Evolutionary conservation across 75 land plant genomes (phyloP).

Genomic region (Cryptomeria japonica): DNA sequence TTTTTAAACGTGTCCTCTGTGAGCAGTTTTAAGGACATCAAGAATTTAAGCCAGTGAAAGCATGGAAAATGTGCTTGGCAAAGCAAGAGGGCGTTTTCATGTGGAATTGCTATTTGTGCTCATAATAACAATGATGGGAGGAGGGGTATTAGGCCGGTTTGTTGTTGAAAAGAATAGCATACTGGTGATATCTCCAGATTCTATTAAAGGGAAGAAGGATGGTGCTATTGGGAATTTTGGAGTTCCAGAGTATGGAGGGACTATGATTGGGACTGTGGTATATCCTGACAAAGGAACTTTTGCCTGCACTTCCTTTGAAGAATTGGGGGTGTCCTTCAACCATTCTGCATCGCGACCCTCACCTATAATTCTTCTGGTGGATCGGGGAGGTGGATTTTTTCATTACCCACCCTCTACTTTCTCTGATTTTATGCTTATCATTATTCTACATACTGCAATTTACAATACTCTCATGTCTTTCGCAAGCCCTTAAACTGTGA

Average conservation of each 20-base stretch:
- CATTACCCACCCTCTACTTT: neutral
- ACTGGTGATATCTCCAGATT: conserved; percentile 42
- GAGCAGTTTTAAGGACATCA: neutral
- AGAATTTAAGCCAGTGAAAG: neutral
- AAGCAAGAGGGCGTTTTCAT: neutral
- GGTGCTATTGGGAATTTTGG: conserved; percentile 79
- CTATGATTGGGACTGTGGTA: conserved; percentile 41
- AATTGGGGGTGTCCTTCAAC: conserved; percentile 16
- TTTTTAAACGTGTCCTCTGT: neutral
- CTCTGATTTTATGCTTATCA: neutral
- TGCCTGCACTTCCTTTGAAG: conserved; percentile 36
- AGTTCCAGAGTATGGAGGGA: conserved; percentile 66
- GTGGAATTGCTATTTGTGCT: neutral
- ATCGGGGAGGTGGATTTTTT: conserved; percentile 38
- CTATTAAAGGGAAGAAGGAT: conserved; percentile 40
- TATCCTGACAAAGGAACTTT: conserved; percentile 30
- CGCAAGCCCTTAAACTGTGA: neutral
- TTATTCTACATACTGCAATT: neutral
- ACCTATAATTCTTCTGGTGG: conserved; percentile 37
- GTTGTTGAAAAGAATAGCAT: conserved; percentile 70
- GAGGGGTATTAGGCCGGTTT: conserved; percentile 21
- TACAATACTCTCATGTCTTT: neutral
- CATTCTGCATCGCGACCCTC: neutral
- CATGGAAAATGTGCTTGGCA: neutral
- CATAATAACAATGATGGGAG: neutral